Evolutionary conservation across 2,329 filamentous ascomycete genomes (phyloP).

Genomic region (Lanzia echinophila): DNA sequence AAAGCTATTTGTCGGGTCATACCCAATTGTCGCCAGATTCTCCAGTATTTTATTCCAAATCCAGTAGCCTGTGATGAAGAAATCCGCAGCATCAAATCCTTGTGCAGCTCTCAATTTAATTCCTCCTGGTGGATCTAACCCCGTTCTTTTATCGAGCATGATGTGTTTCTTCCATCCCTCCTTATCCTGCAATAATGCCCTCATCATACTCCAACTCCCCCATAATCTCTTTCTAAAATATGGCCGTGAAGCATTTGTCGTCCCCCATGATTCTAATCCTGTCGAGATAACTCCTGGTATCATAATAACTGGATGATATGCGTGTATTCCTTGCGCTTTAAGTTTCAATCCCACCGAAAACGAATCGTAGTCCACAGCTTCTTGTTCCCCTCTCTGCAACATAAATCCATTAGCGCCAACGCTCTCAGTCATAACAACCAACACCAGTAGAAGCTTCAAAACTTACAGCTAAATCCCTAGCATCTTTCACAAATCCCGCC

Average conservation of each 20-base stretch:
- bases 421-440: too few species aligned
- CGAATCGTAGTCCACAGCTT: conserved; percentile 84
- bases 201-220: conserved; percentile 99
- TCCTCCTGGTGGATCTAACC: conserved; percentile 72
- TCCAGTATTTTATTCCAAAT: conserved; percentile 93
- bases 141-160: conserved; percentile 89
- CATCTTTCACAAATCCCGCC: conserved; percentile 76
- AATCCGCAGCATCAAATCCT: conserved; percentile 95
- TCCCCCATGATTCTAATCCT: conserved; percentile 94
- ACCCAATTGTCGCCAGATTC: conserved; percentile 91
- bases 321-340: conserved; percentile 70
- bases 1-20: conserved; percentile 74
- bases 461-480: conserved; percentile 71
- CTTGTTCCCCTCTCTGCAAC: conserved; percentile 70
- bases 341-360: conserved; percentile 87
- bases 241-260: conserved; percentile 71
- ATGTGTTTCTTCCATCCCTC: conserved; percentile 92
- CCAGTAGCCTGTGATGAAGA: conserved; percentile 90
- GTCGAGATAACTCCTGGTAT: conserved; percentile 97
- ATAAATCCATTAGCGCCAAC: conserved; percentile 3
- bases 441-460: neutral
- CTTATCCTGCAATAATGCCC: conserved; percentile 86
- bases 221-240: conserved; percentile 94
- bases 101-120: conserved; percentile 90
- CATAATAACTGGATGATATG: conserved; percentile 90